A percentile compares a stretch with the other conserved stretches of the same genome.
Conservation (phyloP, 768 basidiomycete species). For the Russula sp. region DNA sequence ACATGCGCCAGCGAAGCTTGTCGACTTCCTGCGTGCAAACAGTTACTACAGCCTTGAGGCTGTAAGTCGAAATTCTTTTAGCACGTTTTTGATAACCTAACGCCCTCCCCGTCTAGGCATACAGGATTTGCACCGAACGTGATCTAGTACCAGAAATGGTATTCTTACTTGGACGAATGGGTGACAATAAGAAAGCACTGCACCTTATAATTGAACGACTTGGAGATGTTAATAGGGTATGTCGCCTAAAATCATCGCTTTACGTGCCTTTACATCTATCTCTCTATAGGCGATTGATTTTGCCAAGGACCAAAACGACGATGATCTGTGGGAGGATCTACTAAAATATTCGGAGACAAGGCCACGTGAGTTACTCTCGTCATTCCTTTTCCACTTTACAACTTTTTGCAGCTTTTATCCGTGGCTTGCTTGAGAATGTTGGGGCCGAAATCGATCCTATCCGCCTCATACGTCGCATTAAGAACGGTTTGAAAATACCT, state of each 20-base stretch:
- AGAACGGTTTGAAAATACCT: slow-evolving; percentile 94
- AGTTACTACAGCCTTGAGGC: slow-evolving; percentile 87
- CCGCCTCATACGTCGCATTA: slow-evolving; percentile 88
- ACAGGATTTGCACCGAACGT: slow-evolving; percentile 75
- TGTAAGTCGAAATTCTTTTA: slow-evolving; percentile 40
- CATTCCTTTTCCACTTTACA: slow-evolving; percentile 14
- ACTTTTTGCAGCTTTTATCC: slow-evolving; percentile 71
- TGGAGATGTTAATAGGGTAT: slow-evolving; percentile 84
- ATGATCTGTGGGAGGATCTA: slow-evolving; percentile 97
- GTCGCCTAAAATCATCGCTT: slow-evolving; percentile 31
- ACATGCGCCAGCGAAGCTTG: slow-evolving; percentile 69
- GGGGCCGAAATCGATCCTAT: slow-evolving; percentile 96
- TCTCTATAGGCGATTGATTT: slow-evolving; percentile 72
- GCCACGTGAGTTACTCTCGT: slow-evolving; percentile 54
- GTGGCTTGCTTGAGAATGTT: slow-evolving; percentile 91
- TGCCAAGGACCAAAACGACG: slow-evolving; percentile 94
- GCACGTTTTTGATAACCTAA: background rate
- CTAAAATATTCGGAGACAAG: slow-evolving; percentile 91
- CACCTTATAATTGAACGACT: slow-evolving; percentile 93
- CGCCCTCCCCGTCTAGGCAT: slow-evolving; percentile 57
- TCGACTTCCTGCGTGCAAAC: slow-evolving; percentile 89
- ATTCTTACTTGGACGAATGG: slow-evolving; percentile 95
- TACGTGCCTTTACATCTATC: background rate
- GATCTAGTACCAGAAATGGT: slow-evolving; percentile 97
- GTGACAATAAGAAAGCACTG: slow-evolving; percentile 93